Percentiles rank a stretch among this genome's conserved stretches.
phyloP scores from a whole-genome alignment of 1,284 basidiomycete genomes.

The Microstroma glucosiphilum region DNA sequence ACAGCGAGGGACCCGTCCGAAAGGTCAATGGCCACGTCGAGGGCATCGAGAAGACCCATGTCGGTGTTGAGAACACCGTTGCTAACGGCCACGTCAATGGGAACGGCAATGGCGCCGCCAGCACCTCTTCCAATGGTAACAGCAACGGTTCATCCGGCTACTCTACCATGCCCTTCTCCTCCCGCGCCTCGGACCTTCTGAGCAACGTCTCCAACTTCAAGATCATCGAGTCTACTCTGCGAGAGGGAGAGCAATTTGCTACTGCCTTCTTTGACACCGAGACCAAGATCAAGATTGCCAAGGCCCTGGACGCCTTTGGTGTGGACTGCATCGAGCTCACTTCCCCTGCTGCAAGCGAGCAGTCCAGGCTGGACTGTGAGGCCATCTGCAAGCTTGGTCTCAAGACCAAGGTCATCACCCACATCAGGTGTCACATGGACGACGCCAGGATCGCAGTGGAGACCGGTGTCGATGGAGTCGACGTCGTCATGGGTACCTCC shows the following conservation, averaged over 20 bases:
- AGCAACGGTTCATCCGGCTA: constrained; percentile 9
- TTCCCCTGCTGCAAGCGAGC: constrained; percentile 94
- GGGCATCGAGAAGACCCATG: constrained; percentile 31
- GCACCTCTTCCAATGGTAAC: neutral
- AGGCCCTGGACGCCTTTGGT: constrained; percentile 61
- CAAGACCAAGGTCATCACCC: constrained; percentile 94
- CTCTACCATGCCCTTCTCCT: constrained; percentile 30
- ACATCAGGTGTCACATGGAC: constrained; percentile 99
- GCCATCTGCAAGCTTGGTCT: constrained; percentile 98
- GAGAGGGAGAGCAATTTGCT: constrained; percentile 93
- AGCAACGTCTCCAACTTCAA: constrained; percentile 52
- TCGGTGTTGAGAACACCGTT: constrained; percentile 34
- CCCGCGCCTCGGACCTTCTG: constrained; percentile 42
- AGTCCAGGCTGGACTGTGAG: constrained; percentile 90
- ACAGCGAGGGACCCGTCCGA: constrained; percentile 22
- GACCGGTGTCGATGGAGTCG: constrained; percentile 95
- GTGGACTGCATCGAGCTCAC: constrained; percentile 99
- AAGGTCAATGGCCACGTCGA: constrained; percentile 34
- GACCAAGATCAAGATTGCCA: constrained; percentile 99
- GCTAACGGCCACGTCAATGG: constrained; percentile 19
- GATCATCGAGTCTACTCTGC: constrained; percentile 75
- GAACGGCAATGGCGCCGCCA: constrained; percentile 11
- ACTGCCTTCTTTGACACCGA: constrained; percentile 99
- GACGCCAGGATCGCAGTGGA: constrained; percentile 97
- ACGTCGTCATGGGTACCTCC: constrained; percentile 98